phyloP scores from a whole-genome alignment of 306 rosid species.

The Begonia fuchsioides region DNA sequence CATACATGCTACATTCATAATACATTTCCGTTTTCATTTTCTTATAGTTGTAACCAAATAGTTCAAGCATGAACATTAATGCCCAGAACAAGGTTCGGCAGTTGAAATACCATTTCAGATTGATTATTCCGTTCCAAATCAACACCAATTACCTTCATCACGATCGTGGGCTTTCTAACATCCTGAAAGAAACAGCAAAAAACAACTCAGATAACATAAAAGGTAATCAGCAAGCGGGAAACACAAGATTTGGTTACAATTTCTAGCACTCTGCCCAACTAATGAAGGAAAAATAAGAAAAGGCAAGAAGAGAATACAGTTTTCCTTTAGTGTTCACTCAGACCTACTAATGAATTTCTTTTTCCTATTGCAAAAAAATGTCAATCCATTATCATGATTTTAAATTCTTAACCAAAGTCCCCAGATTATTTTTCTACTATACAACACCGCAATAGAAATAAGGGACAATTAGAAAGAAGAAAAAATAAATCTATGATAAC shows the following conservation, averaged over 20 bases:
- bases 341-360: no score
- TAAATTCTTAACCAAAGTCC: no score
- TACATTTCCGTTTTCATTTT: background rate
- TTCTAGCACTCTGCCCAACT: background rate
- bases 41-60: background rate
- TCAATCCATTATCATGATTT: no score
- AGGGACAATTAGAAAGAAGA: background rate
- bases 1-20: background rate
- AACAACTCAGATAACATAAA: background rate
- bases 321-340: no score
- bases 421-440: no score
- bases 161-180: slow-evolving; percentile 26
- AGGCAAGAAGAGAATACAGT: background rate
- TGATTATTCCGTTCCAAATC: slow-evolving; percentile 57
- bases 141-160: slow-evolving; percentile 66
- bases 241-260: background rate
- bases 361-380: no score
- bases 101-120: slow-evolving; percentile 30
- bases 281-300: background rate
- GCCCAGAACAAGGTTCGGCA: slow-evolving; percentile 1
- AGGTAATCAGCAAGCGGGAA: background rate
- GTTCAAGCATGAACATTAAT: background rate
- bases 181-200: slow-evolving; percentile 33
- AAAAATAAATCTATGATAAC: background rate
- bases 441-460: background rate